Base-by-base conservation (phyloP, 495 filamentous ascomycete genomes). In the Tuber magnatum region DNA sequence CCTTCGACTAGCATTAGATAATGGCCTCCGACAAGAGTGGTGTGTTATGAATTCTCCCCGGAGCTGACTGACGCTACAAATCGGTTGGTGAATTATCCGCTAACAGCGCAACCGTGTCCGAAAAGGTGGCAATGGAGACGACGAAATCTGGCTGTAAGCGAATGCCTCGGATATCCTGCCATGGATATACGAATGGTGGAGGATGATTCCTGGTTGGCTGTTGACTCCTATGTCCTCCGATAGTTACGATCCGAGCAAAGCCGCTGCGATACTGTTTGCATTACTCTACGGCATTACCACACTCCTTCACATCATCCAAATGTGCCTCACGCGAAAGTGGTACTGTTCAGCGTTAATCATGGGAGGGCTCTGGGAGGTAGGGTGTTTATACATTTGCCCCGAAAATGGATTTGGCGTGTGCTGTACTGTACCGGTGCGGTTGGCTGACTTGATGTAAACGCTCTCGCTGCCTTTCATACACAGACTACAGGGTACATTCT, bases 281-380 rank as follows among this genome's bases (percentile, higher is more conserved):
- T 74, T 80, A 1, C 74, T 87, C 41, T 88, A 88, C 77, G 80
- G 76, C 69, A 65, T 85, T 20, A 80, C 85, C 0, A 81, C 84
- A 2, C 42, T 80, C 8, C 61, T 83, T 1, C 86, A 88, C 74
- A 70, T 83, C 44, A 85, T 82, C 73, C 87, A 87, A 61, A 74
- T 87, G 9, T 71, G 82, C 72, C 81, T 81, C 35, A 82, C 81
- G 22, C 80, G 84, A 32, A 81, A 82, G 3, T 87, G 84, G 83
- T 88, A 85, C 75, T 84, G 88, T 68, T 83, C 82, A 6, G 82
- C 85, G 5, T 80, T 87, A 16, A 51, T 85, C 2, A 75, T 87
- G n/a, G 86, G 86, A 4, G 83, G 84, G 6, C 42, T 83, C 18
- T 61, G 84, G 85, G 85, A 81, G 46, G 83, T 76, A 5, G 14